Percentiles rank a stretch among this genome's conserved stretches.
These are phyloP conservation scores for Neopestalotiopsis rosae DNA, from an alignment of 2,329 filamentous ascomycete genomes.

Conservation along the genomic window DNA sequence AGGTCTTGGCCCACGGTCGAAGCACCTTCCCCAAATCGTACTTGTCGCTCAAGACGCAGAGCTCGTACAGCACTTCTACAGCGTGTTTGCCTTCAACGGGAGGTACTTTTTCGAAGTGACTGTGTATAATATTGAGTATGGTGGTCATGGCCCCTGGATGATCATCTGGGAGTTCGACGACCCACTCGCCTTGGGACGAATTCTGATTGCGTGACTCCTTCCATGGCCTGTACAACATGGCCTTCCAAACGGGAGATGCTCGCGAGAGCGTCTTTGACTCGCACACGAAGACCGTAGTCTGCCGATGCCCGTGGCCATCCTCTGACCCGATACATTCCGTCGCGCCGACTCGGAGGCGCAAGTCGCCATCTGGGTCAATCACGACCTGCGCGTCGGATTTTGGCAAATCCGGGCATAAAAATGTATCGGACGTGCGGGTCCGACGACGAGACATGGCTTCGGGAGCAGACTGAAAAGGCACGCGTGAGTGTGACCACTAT, in stretches of 20 bases:
- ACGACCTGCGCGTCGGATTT: conserved; percentile 5
- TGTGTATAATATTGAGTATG: conserved; percentile 39
- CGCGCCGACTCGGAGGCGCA: conserved; percentile 23
- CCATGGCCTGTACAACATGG: conserved; percentile 31
- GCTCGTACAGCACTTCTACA: conserved; percentile 27
- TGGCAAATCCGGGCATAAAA: not conserved
- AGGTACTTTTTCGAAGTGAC: conserved; percentile 25
- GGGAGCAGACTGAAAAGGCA: not conserved
- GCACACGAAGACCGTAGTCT: conserved; percentile 26
- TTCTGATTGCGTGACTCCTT: conserved; percentile 26
- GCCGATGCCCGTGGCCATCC: not conserved
- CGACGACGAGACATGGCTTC: not conserved
- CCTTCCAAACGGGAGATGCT: conserved; percentile 30
- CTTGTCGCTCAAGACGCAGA: conserved; percentile 36
- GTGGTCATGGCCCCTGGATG: conserved; percentile 32
- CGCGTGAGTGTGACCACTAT: no score
- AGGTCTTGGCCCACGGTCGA: conserved; percentile 28
- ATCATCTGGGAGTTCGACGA: conserved; percentile 36
- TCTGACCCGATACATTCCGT: not conserved
- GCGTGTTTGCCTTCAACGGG: not conserved
- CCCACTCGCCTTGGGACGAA: conserved; percentile 24
- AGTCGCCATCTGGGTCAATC: conserved; percentile 29
- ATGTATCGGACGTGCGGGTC: not conserved
- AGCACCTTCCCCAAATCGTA: conserved; percentile 34
- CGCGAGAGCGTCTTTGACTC: conserved; percentile 30